phyloP scores from a whole-genome alignment of 306 rosid genomes.

The Castanospermum australe region DNA sequence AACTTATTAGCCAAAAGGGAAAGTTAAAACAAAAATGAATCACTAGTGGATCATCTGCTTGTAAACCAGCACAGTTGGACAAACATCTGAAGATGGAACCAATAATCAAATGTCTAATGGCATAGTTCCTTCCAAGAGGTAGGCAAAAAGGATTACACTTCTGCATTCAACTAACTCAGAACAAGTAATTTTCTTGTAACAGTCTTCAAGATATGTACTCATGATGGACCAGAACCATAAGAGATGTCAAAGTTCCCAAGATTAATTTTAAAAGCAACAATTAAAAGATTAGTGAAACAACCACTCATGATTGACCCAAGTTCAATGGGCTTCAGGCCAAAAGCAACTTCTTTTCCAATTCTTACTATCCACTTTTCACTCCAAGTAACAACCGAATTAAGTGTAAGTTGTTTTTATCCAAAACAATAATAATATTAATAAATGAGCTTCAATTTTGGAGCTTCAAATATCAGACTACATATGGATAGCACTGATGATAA shows the following conservation, averaged over 20 bases:
- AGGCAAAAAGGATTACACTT: not conserved
- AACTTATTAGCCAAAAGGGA: not conserved
- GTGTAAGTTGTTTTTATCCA: not conserved
- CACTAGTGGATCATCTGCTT: not conserved
- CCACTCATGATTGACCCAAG: not conserved
- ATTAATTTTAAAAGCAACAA: not conserved
- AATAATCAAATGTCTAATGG: not conserved
- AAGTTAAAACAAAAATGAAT: not conserved
- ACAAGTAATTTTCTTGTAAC: not conserved
- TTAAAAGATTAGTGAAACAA: not conserved
- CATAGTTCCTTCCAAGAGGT: not conserved
- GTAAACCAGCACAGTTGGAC: not conserved
- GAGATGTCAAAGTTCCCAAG: not conserved
- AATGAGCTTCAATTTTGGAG: not conserved
- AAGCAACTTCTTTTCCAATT: not conserved
- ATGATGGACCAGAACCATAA: not conserved
- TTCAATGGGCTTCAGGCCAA: not conserved
- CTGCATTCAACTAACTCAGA: not conserved
- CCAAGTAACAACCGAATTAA: not conserved
- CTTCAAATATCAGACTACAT: not conserved
- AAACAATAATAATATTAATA: not conserved
- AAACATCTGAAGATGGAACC: not conserved
- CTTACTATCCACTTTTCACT: not conserved
- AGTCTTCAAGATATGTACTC: not conserved
- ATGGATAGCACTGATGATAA: not conserved